Percentiles rank a stretch among this genome's conserved stretches.
These are phyloP conservation scores for Colletotrichum nymphaeae DNA, from an alignment of 2,329 filamentous ascomycete species.

Conservation along the genomic window DNA sequence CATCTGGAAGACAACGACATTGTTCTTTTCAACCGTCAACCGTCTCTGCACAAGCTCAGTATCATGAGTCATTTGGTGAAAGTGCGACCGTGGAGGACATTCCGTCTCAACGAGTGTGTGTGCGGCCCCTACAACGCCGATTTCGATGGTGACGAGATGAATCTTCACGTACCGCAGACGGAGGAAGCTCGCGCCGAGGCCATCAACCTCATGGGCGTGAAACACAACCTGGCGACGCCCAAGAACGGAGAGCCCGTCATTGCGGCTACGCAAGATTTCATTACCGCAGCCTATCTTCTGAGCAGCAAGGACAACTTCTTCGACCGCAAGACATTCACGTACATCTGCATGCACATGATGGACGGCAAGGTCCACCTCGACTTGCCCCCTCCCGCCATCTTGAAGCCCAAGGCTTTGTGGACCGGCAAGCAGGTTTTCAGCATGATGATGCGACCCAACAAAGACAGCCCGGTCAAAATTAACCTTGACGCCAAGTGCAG, in stretches of 20 bases:
- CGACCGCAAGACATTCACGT: constrained; percentile 87
- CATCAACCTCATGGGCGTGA: constrained; percentile 96
- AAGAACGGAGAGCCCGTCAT: constrained; percentile 99
- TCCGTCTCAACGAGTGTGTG: constrained; percentile 97
- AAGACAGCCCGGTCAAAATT: constrained; percentile 81
- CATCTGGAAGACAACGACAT: constrained; percentile 96
- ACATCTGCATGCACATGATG: constrained; percentile 95
- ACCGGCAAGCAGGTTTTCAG: constrained; percentile 98
- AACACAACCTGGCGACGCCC: constrained; percentile 93
- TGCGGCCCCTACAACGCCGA: constrained; percentile 99
- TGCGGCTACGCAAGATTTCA: constrained; percentile 99
- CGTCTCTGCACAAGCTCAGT: constrained; percentile 97
- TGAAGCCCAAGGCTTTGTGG: constrained; percentile 90
- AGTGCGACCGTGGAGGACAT: constrained; percentile 93
- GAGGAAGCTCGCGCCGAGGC: constrained; percentile 96
- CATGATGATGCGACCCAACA: constrained; percentile 89
- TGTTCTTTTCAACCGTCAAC: constrained; percentile 97
- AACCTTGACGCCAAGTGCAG: constrained; percentile 95
- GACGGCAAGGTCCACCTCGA: constrained; percentile 82
- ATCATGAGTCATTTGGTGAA: constrained; percentile 97
- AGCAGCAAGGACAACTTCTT: constrained; percentile 95
- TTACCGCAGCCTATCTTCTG: constrained; percentile 91
- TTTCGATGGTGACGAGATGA: constrained; percentile 99
- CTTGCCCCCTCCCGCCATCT: constrained; percentile 85
- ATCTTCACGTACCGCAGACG: constrained; percentile 96